phyloP scores from a whole-genome alignment of 2,329 filamentous ascomycete species.

The Paraphoma chrysanthemicola region DNA sequence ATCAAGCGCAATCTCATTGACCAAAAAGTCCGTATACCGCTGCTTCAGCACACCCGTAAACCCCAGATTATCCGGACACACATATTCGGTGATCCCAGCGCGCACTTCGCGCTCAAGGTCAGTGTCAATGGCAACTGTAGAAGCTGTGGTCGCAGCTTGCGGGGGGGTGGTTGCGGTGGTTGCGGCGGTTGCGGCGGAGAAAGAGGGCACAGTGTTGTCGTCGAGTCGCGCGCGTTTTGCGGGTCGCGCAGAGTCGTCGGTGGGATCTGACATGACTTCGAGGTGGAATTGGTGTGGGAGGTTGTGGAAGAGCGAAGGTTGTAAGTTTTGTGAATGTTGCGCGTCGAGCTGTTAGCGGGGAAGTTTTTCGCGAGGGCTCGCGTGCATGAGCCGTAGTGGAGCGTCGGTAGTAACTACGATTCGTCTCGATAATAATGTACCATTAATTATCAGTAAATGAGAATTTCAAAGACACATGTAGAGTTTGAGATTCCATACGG shows the following conservation, averaged over 20 bases:
- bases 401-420: background rate
- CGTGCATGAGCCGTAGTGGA: slow-evolving; percentile 5
- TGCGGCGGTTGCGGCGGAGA: slow-evolving; percentile 5
- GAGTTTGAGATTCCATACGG: background rate
- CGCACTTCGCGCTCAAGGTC: slow-evolving; percentile 51
- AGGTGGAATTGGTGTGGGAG: background rate
- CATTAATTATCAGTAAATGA: too few species aligned
- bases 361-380: slow-evolving; percentile 32
- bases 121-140: slow-evolving; percentile 23
- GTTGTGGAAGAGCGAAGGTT: background rate
- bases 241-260: slow-evolving; percentile 29
- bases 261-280: slow-evolving; percentile 20
- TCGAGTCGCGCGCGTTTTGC: slow-evolving; percentile 45
- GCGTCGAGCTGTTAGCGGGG: slow-evolving; percentile 24
- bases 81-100: slow-evolving; percentile 69
- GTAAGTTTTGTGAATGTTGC: slow-evolving; percentile 6
- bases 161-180: slow-evolving; percentile 3
- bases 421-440: too few species aligned
- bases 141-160: slow-evolving; percentile 7
- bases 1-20: slow-evolving; percentile 83
- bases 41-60: slow-evolving; percentile 73
- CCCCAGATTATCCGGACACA: slow-evolving; percentile 63
- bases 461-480: too few species aligned
- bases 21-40: slow-evolving; percentile 87
- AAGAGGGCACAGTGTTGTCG: slow-evolving; percentile 15